Conservation (phyloP, 176 grass and related monocot species). For the Oryza punctata region DNA sequence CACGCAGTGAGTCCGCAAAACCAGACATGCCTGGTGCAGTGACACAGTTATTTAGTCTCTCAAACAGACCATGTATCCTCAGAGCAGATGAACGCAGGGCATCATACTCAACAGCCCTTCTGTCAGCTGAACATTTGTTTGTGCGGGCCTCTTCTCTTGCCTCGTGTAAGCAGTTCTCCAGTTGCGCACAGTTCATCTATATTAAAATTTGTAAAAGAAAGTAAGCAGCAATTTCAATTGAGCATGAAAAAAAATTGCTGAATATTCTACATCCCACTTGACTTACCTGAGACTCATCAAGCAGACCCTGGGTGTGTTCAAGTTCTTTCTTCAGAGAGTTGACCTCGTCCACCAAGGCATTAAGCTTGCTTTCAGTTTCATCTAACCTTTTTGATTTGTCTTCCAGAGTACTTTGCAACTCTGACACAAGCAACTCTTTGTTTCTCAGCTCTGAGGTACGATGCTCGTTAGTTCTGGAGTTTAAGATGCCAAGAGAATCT, state of each 20-base stretch:
- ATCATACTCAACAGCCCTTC: conserved; percentile 89
- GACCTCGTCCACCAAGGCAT: conserved; percentile 54
- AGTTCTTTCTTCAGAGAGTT: conserved; percentile 72
- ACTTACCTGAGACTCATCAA: conserved; percentile 95
- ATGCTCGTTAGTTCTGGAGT: conserved; percentile 44
- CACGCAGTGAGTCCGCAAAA: conserved; percentile 78
- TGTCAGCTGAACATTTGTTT: conserved; percentile 94
- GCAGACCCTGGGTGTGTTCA: conserved; percentile 64
- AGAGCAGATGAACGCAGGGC: conserved; percentile 74
- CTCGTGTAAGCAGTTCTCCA: conserved; percentile 93
- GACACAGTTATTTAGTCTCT: conserved; percentile 77
- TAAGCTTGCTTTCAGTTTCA: conserved; percentile 75
- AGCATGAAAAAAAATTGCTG: conserved; percentile 30
- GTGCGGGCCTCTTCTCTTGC: conserved; percentile 92
- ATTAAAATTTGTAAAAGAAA: conserved; percentile 29
- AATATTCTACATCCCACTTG: conserved; percentile 13
- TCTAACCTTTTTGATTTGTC: conserved; percentile 72
- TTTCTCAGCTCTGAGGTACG: conserved; percentile 51
- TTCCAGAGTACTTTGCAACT: conserved; percentile 62
- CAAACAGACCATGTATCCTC: conserved; percentile 86
- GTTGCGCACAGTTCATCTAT: conserved; percentile 91
- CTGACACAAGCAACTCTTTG: conserved; percentile 52
- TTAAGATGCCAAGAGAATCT: conserved; percentile 52
- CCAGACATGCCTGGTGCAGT: conserved; percentile 47
- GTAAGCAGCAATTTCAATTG: conserved; percentile 1